Conservation (phyloP, 2,329 filamentous ascomycete species). For the Phialophora macrospora region DNA sequence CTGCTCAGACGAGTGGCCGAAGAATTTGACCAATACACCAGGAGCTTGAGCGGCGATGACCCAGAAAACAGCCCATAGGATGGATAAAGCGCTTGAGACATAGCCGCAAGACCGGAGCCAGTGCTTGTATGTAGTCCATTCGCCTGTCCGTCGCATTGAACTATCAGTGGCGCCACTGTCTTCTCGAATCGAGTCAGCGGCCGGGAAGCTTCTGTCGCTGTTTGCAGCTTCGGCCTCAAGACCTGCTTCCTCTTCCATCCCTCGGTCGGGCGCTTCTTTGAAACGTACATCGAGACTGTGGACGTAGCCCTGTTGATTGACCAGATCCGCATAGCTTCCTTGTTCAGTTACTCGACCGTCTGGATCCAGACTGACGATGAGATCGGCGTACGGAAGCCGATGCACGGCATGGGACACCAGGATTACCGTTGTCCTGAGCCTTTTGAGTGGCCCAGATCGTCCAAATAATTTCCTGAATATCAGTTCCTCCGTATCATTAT, state of each 20-base stretch:
- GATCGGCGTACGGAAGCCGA: constrained; percentile 50
- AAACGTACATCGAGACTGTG: constrained; percentile 44
- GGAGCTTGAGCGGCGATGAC: constrained; percentile 24
- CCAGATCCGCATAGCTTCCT: constrained; percentile 48
- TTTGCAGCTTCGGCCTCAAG: constrained; percentile 9
- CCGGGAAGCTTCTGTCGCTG: too few relatives aligned
- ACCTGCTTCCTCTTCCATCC: constrained; percentile 24
- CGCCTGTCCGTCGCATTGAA: constrained; percentile 42
- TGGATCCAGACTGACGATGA: constrained; percentile 49
- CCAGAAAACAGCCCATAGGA: constrained; percentile 23
- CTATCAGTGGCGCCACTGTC: constrained; percentile 40
- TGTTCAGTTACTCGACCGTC: constrained; percentile 50
- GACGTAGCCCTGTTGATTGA: constrained; percentile 48
- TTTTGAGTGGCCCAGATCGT: constrained; percentile 52
- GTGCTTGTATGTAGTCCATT: constrained; percentile 44
- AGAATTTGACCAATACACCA: constrained; percentile 38
- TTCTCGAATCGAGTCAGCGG: constrained; percentile 51
- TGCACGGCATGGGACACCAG: constrained; percentile 45
- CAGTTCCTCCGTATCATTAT: constrained; percentile 55
- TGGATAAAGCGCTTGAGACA: constrained; percentile 30
- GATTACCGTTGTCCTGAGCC: constrained; percentile 48
- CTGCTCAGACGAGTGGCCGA: constrained; percentile 29
- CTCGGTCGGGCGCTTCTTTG: constrained; percentile 31
- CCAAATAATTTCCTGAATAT: constrained; percentile 56
- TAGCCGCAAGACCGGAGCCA: constrained; percentile 42